Evolutionary conservation across 352 stramenopile species (phyloP), one percentile per base, ranked within the genome.

Genomic region (Phytopythium aichiense): DNA sequence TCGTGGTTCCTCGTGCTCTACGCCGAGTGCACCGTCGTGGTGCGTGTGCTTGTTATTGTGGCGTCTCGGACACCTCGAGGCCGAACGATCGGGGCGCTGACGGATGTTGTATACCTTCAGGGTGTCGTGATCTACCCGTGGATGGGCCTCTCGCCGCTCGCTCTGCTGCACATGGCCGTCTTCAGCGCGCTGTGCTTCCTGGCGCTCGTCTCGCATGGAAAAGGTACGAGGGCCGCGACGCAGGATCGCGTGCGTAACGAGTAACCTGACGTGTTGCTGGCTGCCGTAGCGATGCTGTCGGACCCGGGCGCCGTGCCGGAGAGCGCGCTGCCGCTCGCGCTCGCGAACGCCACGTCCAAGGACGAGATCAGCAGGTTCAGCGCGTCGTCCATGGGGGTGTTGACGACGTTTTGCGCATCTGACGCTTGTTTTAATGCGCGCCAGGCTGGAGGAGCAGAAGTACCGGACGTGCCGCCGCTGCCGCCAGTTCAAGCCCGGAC

Each of bases 231-330:
- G 6, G 15, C 9, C 12, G 25, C 13, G 33, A 0, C 18, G 9
- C 42, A 6, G 20, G 22, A 25, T n/a, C 18, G 1, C 12, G 2
- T 18, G 4, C 16, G 2, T 2, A 25, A 22, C 5, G 7, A 25
- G 7, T 7, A 49, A 11, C 6, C 7, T 63, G n/a, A 56, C 15
- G 40, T 8, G 4, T 18, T 20, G 49, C 13, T 22, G 6, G 15
- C 52, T 61, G 1, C 60, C 48, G 3, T 25, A 91, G 95, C 96
- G 16, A 99, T 99, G 98, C 89, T 98, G 37, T 99, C 96, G 18
- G 94, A 99, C 74, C 98, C 98, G 7, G 98, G 98, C 40, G 95
- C 96, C 52, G 97, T 99, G 1, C 96, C 96, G 2, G 92, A 96
- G 40, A 91, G 96, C 64, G 97, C 97, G 2, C 73, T 95, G 49